Percentiles rank a stretch among this genome's conserved stretches.
Evolutionary conservation across 1,139 yeast genomes (phyloP).

Genomic region (Lizanozyma gosingica): DNA sequence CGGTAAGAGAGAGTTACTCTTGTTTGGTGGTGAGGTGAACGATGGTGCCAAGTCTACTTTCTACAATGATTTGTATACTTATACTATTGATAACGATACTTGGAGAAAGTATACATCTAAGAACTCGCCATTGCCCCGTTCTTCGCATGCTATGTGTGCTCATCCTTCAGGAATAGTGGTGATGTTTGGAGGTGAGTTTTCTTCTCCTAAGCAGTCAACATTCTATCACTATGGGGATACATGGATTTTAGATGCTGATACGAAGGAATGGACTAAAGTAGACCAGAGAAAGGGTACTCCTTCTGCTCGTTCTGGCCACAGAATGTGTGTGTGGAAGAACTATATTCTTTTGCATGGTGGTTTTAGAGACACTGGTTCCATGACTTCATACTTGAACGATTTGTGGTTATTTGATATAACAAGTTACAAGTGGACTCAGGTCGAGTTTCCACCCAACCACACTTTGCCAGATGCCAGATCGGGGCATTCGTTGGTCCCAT

Average conservation of each 20-base stretch:
- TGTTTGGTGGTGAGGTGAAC: constrained; percentile 83
- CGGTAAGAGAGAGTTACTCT: constrained; percentile 64
- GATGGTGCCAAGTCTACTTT: constrained; percentile 54
- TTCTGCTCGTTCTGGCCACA: constrained; percentile 83
- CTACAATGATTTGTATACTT: constrained; percentile 72
- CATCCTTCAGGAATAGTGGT: constrained; percentile 85
- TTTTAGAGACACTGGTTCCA: constrained; percentile 79
- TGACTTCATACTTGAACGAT: constrained; percentile 77
- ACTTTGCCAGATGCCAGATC: constrained; percentile 85
- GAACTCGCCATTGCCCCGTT: constrained; percentile 85
- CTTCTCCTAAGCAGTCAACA: constrained; percentile 92
- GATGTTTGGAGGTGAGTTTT: constrained; percentile 93
- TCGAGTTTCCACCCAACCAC: constrained; percentile 78
- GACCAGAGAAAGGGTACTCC: constrained; percentile 69
- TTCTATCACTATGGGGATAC: constrained; percentile 96
- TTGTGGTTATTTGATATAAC: constrained; percentile 90
- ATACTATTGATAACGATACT: constrained; percentile 64
- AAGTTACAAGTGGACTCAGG: constrained; percentile 82
- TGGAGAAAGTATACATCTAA: constrained; percentile 80
- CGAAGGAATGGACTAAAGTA: constrained; percentile 85
- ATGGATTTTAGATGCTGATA: constrained; percentile 78
- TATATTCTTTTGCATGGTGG: constrained; percentile 84
- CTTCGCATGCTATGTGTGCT: constrained; percentile 89
- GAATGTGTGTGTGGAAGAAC: constrained; percentile 88
- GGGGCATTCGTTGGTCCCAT: constrained; percentile 83